A percentile compares a stretch with the other conserved stretches of the same genome.
Evolutionary conservation across 805 yeast genomes (phyloP).

Genomic region (Suhomyces pyralidae): DNA sequence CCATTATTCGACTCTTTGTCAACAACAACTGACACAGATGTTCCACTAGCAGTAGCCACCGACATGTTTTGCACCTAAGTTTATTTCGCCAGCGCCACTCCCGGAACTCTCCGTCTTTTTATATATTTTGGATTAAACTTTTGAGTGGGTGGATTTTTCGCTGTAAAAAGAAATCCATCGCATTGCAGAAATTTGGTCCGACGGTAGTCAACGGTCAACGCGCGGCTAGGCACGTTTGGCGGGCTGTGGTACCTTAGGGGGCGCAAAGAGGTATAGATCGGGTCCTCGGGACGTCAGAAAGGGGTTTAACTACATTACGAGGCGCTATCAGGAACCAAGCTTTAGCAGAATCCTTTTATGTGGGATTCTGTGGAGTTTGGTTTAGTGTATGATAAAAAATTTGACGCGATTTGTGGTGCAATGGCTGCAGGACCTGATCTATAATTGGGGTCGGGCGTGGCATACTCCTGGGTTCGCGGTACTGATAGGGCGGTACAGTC

Average conservation of each 20-base stretch:
- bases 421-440: not conserved
- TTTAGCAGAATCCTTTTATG: not conserved
- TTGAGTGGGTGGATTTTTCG: not conserved
- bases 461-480: not conserved
- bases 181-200: not conserved
- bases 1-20: constrained; percentile 38
- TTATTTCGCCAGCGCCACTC: not conserved
- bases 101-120: not conserved
- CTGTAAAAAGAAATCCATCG: not conserved
- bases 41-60: constrained; percentile 8
- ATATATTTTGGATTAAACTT: not conserved
- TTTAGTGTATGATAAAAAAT: not conserved
- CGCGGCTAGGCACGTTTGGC: not conserved
- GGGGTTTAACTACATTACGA: not conserved
- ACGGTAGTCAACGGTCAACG: not conserved
- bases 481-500: not conserved
- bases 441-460: not conserved
- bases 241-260: not conserved
- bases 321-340: not conserved
- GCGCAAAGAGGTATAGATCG: not conserved
- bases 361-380: not conserved
- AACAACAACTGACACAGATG: constrained; percentile 13
- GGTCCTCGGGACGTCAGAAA: not conserved
- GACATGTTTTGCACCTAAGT: constrained; percentile 3
- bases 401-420: not conserved